Evolutionary conservation across 169 alveolate genomes (phyloP), one percentile per base, ranked within the genome.

Genomic region (Neospora caninum): DNA sequence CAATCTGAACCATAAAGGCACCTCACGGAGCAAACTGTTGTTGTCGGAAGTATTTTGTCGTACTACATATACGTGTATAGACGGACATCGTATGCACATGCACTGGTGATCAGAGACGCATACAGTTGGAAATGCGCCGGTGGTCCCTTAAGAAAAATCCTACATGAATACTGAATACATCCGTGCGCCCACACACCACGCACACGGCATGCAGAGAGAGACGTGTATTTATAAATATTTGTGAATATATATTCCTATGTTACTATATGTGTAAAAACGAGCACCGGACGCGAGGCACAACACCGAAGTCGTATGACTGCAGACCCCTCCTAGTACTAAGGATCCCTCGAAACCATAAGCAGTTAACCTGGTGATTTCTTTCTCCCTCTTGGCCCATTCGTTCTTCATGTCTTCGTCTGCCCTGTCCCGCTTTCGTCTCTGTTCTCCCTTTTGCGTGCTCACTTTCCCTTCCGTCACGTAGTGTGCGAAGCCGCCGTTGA

Each of bases 391-490:
- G 4, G 16, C 73, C 7, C 31, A 1, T 64, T 64, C 25, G 4
- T 64, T 64, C n/a, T 64, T 13, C 73, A 29, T 27, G 1, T 9
- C 73, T 49, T 49, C 58, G 58, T 13, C 58, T 64, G 73, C 73
- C 20, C 31, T 29, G 73, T 64, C n/a, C 73, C 31, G 34, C 0
- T 64, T 4, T 27, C 1, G 25, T 22, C 73, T 22, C 73, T 64
- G 73, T 64, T 27, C 73, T 64, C 73, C 34, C 31, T 64, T 29
- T 64, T 64, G 4, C 20, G 73, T n/a, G 41, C 89, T 82, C 38
- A 96, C 94, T 49, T 95, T 38, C 36, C 97, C 97, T 38, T 96
- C 97, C 58, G 97, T 95, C 22, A 96, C 88, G 53, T 96, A 96
- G 80, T 93, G 95, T 43, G 92, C 67, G 41, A 88, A 88, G 45